A percentile compares a stretch with the other conserved stretches of the same genome.
phyloP scores from a whole-genome alignment of 2,329 filamentous ascomycete species.

The Ceratocystis albifundus region DNA sequence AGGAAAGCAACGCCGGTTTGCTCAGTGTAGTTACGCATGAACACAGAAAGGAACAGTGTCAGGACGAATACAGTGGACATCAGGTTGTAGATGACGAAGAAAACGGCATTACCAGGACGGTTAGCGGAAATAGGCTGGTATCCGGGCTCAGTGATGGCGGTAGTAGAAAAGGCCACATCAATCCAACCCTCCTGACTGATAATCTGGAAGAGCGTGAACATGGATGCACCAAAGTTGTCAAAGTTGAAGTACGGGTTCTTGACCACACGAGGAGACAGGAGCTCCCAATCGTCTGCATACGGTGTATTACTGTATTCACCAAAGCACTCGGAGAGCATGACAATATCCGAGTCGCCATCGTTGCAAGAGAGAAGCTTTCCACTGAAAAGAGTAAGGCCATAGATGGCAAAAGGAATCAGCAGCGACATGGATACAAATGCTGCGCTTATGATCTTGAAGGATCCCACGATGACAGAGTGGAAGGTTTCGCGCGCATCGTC shows the following conservation, averaged over 20 bases:
- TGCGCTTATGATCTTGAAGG: constrained; percentile 87
- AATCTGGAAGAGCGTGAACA: constrained; percentile 97
- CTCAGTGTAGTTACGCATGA: constrained; percentile 99
- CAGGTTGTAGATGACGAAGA: constrained; percentile 94
- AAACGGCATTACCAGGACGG: constrained; percentile 75
- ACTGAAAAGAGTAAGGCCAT: constrained; percentile 85
- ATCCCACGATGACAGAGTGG: constrained; percentile 87
- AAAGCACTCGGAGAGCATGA: constrained; percentile 61
- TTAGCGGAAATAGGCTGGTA: constrained; percentile 59
- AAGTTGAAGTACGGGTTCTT: constrained; percentile 81
- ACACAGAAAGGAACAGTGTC: constrained; percentile 95
- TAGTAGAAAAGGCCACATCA: constrained; percentile 76
- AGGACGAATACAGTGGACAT: constrained; percentile 92
- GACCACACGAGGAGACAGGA: constrained; percentile 71
- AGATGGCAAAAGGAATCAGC: constrained; percentile 91
- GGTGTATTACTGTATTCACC: constrained; percentile 70
- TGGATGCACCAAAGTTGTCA: constrained; percentile 82
- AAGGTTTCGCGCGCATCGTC: constrained; percentile 93
- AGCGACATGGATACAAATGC: constrained; percentile 90
- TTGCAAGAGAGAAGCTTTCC: constrained; percentile 74
- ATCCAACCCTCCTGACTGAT: constrained; percentile 98
- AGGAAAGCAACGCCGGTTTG: constrained; percentile 94
- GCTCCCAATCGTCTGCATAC: constrained; percentile 61
- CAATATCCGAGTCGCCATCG: constrained; percentile 38
- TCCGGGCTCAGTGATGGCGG: constrained; percentile 67